Conservation (phyloP, 768 basidiomycete genomes). For the Nevesoporus exiguus region DNA sequence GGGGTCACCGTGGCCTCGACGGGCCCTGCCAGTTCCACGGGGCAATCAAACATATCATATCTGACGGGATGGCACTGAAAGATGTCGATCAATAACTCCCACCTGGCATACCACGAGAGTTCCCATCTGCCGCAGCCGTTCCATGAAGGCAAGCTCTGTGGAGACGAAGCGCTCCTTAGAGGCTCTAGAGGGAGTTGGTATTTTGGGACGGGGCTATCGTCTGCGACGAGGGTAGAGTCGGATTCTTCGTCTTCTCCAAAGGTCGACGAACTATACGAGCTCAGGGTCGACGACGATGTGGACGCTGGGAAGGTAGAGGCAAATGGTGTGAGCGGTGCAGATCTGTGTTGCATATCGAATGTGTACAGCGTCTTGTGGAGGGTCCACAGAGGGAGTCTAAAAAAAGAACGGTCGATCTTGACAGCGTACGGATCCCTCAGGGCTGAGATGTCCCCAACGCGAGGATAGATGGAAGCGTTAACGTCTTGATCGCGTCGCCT, state of each 20-base stretch:
- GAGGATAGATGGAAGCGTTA: constrained; percentile 44
- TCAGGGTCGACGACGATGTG: constrained; percentile 17
- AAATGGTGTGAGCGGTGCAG: neutral
- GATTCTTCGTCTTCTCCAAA: constrained; percentile 39
- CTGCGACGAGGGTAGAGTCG: constrained; percentile 57
- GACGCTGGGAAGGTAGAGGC: constrained; percentile 17
- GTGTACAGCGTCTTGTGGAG: constrained; percentile 65
- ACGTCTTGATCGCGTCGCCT: constrained; percentile 13
- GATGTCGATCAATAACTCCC: constrained; percentile 49
- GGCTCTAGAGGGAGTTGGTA: neutral
- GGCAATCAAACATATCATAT: neutral
- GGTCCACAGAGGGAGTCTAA: constrained; percentile 57
- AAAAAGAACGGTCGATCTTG: constrained; percentile 58
- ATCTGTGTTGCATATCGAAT: constrained; percentile 47
- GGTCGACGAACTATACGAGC: constrained; percentile 17
- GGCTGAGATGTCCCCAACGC: constrained; percentile 58
- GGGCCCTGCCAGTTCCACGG: neutral
- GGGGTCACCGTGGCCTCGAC: neutral
- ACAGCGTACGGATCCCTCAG: constrained; percentile 56
- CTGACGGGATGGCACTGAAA: constrained; percentile 31
- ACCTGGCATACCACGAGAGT: constrained; percentile 51
- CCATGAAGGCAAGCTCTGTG: constrained; percentile 10
- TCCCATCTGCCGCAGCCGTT: constrained; percentile 34
- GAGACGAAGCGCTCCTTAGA: constrained; percentile 10
- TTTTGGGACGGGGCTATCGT: constrained; percentile 28